Percentiles rank a stretch among this genome's conserved stretches.
Conservation (phyloP, 495 filamentous ascomycete species). For the Penicillium odoratum region DNA sequence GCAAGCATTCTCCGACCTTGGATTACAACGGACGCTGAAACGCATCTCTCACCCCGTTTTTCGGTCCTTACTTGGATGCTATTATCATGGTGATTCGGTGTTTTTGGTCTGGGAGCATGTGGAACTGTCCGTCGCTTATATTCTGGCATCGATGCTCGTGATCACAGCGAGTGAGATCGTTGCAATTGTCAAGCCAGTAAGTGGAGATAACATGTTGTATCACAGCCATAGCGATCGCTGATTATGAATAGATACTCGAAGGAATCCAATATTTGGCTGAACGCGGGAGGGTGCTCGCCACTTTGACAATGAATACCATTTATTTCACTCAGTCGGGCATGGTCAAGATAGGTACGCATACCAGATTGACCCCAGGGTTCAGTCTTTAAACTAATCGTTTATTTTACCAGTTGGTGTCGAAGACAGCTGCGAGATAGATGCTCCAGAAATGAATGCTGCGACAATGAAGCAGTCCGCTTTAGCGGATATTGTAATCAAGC, state of each 20-base stretch:
- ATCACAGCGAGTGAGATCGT: constrained; percentile 6
- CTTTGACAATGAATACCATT: constrained; percentile 8
- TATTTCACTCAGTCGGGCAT: constrained; percentile 10
- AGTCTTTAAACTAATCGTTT: background rate
- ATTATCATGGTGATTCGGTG: constrained; percentile 1
- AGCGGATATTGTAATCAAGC: constrained; percentile 7
- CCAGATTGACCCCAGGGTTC: background rate
- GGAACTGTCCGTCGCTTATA: constrained; percentile 8
- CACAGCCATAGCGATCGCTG: constrained; percentile 1
- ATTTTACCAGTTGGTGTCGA: constrained; percentile 1
- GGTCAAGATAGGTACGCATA: constrained; percentile 8
- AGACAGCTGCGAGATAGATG: constrained; percentile 4
- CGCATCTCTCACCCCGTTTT: constrained; percentile 8
- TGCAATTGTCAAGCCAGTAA: constrained; percentile 8
- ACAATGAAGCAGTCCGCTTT: constrained; percentile 7
- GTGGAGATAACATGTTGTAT: background rate
- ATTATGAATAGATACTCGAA: constrained; percentile 3
- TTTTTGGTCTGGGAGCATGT: constrained; percentile 10
- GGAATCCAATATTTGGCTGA: constrained; percentile 5
- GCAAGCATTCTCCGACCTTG: background rate
- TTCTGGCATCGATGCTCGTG: constrained; percentile 4
- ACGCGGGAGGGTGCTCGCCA: constrained; percentile 10
- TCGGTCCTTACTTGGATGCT: constrained; percentile 3
- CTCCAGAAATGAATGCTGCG: constrained; percentile 8
- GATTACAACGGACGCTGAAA: constrained; percentile 5